Evolutionary conservation across 768 basidiomycete species (phyloP), one percentile per base, ranked within the genome.

Genomic region (Lentinula edodes): DNA sequence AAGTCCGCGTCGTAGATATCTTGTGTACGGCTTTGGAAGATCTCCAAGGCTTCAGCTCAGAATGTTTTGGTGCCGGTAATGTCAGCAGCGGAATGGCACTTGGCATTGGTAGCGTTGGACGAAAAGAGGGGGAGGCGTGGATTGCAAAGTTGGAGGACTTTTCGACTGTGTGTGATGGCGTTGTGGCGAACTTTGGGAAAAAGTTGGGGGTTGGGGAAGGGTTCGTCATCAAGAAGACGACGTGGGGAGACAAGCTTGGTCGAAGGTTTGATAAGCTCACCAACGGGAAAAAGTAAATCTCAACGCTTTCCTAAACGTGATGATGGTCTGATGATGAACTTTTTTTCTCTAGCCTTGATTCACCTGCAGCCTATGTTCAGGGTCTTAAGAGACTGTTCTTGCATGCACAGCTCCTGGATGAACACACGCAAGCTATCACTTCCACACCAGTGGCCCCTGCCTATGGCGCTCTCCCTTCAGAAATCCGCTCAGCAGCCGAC

Each of bases 151-250:
- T 95, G 48, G 92, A 94, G 60, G 91, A 93, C 23, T 93, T 92
- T 70, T 88, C 86, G 15, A 78, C 74, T 16, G 81, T 90, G 42
- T 93, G 91, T 69, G 92, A 93, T 65, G 85, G 84, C 43, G 85
- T 94, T 41, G 89, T 90, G 45, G 82, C 83, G 48, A 88, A 86
- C 70, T 89, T 94, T 71, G 90, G 89, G 61, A 93, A 90, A 78
- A 95, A 95, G 73, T 78, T 95, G 23, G 89, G 92, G 10, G 88
- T 91, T 52, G 91, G 93, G 20, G 94, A 95, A 73, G 90, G 91
- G 16, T 90, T 95, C 65, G 86, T 89, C 61, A 80, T 85, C 35
- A 91, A 89, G 79, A 94, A 93, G 76, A 85, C 83, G 61, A 84
- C 87, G 38, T 91, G 88, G 90, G 82, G 88, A 46, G 84, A 84